Conservation (phyloP, 2,329 filamentous ascomycete species). For the Sclerotinia nivalis region DNA sequence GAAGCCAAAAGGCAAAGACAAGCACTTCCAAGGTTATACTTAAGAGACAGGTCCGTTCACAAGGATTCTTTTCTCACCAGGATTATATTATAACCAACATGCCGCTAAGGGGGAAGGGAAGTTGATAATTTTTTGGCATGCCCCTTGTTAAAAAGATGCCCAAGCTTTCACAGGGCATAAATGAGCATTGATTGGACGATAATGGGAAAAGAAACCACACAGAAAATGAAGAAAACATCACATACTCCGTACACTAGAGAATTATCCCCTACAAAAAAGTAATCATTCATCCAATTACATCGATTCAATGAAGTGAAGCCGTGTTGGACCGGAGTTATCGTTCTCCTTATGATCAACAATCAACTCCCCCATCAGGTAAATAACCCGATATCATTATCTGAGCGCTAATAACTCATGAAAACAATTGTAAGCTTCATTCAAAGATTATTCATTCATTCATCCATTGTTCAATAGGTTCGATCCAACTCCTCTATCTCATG, state of each 20-base stretch:
- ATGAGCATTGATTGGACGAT: not conserved
- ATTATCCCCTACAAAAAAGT: not conserved
- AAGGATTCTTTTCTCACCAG: not conserved
- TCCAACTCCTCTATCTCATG: not conserved
- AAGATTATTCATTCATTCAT: too few species aligned
- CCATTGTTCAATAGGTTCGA: too few species aligned
- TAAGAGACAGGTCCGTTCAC: not conserved
- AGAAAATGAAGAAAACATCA: not conserved
- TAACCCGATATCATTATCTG: not conserved
- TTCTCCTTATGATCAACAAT: conserved; percentile 10
- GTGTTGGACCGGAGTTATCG: not conserved
- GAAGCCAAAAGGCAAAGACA: not conserved
- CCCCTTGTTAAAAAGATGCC: not conserved
- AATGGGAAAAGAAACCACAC: not conserved
- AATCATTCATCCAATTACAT: not conserved
- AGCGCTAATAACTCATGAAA: conserved; percentile 4
- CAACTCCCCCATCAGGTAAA: not conserved
- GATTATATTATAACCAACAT: not conserved
- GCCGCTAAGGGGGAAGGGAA: not conserved
- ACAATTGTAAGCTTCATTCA: not conserved
- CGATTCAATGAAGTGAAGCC: not conserved
- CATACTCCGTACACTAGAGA: not conserved
- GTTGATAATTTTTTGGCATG: not conserved
- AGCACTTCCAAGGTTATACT: not conserved
- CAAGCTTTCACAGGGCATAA: conserved; percentile 8